Base-by-base conservation (phyloP, 2,329 filamentous ascomycete genomes). In the Colletotrichum sp. region DNA sequence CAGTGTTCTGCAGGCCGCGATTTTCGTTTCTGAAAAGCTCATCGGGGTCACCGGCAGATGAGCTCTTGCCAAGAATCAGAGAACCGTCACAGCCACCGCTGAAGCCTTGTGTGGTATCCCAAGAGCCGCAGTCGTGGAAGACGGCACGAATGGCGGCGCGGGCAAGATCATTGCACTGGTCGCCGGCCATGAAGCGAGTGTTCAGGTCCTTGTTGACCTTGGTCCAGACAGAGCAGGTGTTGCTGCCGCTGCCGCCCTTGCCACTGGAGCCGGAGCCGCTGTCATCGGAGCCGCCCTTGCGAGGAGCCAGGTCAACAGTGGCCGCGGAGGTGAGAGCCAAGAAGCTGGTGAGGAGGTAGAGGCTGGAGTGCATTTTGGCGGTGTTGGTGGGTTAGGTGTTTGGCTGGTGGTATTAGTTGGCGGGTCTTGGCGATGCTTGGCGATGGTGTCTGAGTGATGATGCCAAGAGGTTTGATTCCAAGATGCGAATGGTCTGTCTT, bases 41-140 rank as follows among this genome's bases (percentile, higher is more conserved):
- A 27, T 77, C 78, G 21, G 79, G 65, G 15, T 58, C 65, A 6
- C 36, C 38, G 11, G 27, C 38, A 21, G 62, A 27, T 11, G 34
- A 33, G 57, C 57, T 59, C 57, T 34, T 76, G 15, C 80, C 80
- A 21, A 87, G 78, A 4, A 87, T 77, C 16, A 88, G 78, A 13
- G 84, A 86, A 8, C 86, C 87, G 72, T 88, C 86, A 1, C 86
- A 86, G 13, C 87, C 86, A 27, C 85, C 85, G 66, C 79, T 81
- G 18, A 79, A 36, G 0, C 82, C 81, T 43, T 79, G 78, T 15
- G 51, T 72, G 76, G 79, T 81, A 71, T 82, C 81, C 85, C 84
- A 87, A 6, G 82, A 82, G 16, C 79, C 86, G 2, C 86, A 85
- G 72, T 88, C 86, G 77, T 88, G 86, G 78, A 88, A 88, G 12